These are phyloP conservation scores for Pseudogymnoascus sp. DNA, from an alignment of 2,329 filamentous ascomycete genomes.

Conservation along the genomic window DNA sequence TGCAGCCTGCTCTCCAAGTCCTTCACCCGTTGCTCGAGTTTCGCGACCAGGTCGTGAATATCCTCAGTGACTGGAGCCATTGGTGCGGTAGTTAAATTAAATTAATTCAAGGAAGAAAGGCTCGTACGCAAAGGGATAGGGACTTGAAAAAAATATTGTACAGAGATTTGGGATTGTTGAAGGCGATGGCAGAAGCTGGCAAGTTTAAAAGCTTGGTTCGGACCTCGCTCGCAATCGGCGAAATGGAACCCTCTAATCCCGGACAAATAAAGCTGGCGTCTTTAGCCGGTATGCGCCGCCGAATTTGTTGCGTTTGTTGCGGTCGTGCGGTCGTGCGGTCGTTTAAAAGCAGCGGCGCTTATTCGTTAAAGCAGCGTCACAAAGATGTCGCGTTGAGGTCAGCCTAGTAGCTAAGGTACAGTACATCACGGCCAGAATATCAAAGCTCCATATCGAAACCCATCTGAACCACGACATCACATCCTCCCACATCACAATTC, in stretches of 20 bases:
- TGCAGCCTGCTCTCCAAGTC: slow-evolving; percentile 68
- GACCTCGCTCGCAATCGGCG: slow-evolving; percentile 9
- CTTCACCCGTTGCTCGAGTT: slow-evolving; percentile 78
- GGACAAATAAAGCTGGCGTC: slow-evolving; percentile 8
- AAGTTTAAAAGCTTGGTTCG: slow-evolving; percentile 13
- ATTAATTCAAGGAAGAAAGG: slow-evolving; percentile 13
- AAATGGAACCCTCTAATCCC: slow-evolving; percentile 7
- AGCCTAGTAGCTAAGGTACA: slow-evolving; percentile 9
- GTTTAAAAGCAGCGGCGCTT: background rate
- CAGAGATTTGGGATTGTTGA: slow-evolving; percentile 14
- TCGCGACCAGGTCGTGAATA: slow-evolving; percentile 73
- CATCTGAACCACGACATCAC: slow-evolving; percentile 7
- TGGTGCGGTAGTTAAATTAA: slow-evolving; percentile 37
- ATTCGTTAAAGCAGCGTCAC: slow-evolving; percentile 3
- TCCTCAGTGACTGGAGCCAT: slow-evolving; percentile 88
- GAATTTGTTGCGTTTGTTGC: background rate
- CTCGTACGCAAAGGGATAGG: slow-evolving; percentile 4
- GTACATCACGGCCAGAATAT: background rate
- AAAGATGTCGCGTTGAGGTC: slow-evolving; percentile 4
- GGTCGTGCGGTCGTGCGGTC: background rate
- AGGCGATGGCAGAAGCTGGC: slow-evolving; percentile 15
- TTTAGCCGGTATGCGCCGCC: slow-evolving; percentile 10
- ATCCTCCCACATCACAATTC: slow-evolving; percentile 15
- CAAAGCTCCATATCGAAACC: slow-evolving; percentile 10
- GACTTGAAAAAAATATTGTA: slow-evolving; percentile 19